A percentile compares a stretch with the other conserved stretches of the same genome.
These are phyloP conservation scores for Domatiomyces globalis DNA, from an alignment of 2,329 filamentous ascomycete genomes.

Conservation along the genomic window DNA sequence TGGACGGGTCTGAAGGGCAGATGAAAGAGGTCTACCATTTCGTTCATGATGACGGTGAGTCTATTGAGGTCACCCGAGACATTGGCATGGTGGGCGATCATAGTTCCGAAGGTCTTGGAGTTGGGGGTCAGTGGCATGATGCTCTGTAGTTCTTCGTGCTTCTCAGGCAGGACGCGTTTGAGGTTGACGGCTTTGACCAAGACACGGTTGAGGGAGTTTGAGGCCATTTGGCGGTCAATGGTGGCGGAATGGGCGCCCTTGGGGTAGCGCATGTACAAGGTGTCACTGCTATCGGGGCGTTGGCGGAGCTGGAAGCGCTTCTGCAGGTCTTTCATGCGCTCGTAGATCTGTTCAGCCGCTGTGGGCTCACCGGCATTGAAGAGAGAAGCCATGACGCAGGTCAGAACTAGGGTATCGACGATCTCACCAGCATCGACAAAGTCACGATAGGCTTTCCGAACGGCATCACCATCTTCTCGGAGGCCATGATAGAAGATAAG, in stretches of 20 bases:
- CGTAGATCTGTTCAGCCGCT: conserved; percentile 67
- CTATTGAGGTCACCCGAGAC: conserved; percentile 56
- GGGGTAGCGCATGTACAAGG: conserved; percentile 16
- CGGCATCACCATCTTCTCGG: conserved; percentile 54
- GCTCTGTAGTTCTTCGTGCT: conserved; percentile 50
- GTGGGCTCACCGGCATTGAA: conserved; percentile 60
- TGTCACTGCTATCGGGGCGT: conserved; percentile 20
- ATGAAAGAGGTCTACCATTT: conserved; percentile 56
- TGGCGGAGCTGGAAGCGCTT: conserved; percentile 22
- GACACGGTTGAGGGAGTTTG: conserved; percentile 32
- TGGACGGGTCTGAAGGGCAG: conserved; percentile 60
- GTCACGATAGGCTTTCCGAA: conserved; percentile 63
- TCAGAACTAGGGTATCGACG: conserved; percentile 74
- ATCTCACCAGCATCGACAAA: conserved; percentile 78
- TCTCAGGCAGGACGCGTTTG: conserved; percentile 37
- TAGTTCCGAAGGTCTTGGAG: conserved; percentile 61
- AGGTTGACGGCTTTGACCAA: conserved; percentile 33
- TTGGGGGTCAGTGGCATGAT: conserved; percentile 56
- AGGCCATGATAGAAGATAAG: conserved; percentile 75
- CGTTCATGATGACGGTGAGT: conserved; percentile 57
- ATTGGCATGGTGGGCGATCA: conserved; percentile 61
- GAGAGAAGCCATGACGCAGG: conserved; percentile 69
- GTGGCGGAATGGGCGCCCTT: conserved; percentile 26
- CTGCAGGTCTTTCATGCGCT: conserved; percentile 61
- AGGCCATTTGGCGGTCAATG: conserved; percentile 26